Conservation (phyloP, 208 protist genomes). For the Porcisia deanei region DNA sequence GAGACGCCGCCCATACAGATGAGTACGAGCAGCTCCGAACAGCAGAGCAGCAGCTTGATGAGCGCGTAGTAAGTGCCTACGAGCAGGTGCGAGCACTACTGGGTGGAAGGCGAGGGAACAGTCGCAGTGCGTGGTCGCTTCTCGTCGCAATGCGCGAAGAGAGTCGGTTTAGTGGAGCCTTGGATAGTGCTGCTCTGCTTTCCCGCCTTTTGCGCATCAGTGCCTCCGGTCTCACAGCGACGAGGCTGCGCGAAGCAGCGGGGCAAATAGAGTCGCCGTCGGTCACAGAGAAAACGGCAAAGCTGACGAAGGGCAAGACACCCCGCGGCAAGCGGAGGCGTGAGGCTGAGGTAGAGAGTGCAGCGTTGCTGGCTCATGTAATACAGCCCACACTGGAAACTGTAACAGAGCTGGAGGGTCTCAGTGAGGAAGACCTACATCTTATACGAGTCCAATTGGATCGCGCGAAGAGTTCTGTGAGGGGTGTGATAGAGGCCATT, state of each 20-base stretch:
- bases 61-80: constrained; percentile 69
- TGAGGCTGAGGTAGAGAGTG: neutral
- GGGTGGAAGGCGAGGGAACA: constrained; percentile 33
- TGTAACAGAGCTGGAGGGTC: constrained; percentile 14
- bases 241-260: constrained; percentile 30
- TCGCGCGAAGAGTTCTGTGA: constrained; percentile 31
- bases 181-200: constrained; percentile 45
- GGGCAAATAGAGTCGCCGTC: neutral
- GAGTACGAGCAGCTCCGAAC: constrained; percentile 47
- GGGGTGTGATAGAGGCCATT: constrained; percentile 19
- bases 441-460: constrained; percentile 38
- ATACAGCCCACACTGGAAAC: constrained; percentile 9
- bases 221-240: constrained; percentile 39
- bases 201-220: constrained; percentile 39
- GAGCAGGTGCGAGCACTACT: constrained; percentile 71
- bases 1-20: constrained; percentile 47
- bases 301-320: neutral
- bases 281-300: neutral
- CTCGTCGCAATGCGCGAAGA: constrained; percentile 50
- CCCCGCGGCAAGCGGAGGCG: constrained; percentile 17
- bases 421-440: constrained; percentile 36
- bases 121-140: constrained; percentile 41
- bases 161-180: constrained; percentile 63
- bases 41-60: constrained; percentile 51
- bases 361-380: constrained; percentile 4